phyloP scores from a whole-genome alignment of 164 flowering plant species.

The Sextonia rubra region DNA sequence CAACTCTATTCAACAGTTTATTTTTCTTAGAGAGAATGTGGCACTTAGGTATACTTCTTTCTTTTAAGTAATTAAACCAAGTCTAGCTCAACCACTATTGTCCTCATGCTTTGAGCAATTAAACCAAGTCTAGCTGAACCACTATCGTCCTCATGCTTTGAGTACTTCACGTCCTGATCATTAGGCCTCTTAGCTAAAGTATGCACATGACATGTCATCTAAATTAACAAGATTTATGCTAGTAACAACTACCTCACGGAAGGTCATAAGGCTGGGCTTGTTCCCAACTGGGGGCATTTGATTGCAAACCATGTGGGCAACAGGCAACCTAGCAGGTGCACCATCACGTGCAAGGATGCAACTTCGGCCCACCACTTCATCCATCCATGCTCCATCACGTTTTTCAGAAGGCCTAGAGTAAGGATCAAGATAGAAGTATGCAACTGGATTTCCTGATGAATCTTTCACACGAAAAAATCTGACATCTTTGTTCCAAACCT shows the following conservation, averaged over 20 bases:
- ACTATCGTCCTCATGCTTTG: no score
- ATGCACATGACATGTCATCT: not conserved
- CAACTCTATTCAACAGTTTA: no score
- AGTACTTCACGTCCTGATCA: not conserved
- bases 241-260: slow-evolving; percentile 63
- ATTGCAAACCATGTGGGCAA: slow-evolving; percentile 99
- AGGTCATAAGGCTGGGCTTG: slow-evolving; percentile 98
- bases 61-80: no score
- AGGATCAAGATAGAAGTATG: slow-evolving; percentile 97
- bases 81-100: no score
- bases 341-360: slow-evolving; percentile 74
- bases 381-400: slow-evolving; percentile 99
- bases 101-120: no score
- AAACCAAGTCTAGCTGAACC: no score
- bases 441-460: slow-evolving; percentile 65
- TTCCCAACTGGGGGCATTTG: slow-evolving; percentile 92
- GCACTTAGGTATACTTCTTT: no score
- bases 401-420: slow-evolving; percentile 97
- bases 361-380: slow-evolving; percentile 87
- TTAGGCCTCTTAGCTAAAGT: not conserved
- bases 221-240: not conserved
- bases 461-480: slow-evolving; percentile 81
- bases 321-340: slow-evolving; percentile 67
- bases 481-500: slow-evolving; percentile 96
- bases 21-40: no score